Conservation (phyloP, 2,329 filamentous ascomycete genomes). For the Colletotrichum sublineola region DNA sequence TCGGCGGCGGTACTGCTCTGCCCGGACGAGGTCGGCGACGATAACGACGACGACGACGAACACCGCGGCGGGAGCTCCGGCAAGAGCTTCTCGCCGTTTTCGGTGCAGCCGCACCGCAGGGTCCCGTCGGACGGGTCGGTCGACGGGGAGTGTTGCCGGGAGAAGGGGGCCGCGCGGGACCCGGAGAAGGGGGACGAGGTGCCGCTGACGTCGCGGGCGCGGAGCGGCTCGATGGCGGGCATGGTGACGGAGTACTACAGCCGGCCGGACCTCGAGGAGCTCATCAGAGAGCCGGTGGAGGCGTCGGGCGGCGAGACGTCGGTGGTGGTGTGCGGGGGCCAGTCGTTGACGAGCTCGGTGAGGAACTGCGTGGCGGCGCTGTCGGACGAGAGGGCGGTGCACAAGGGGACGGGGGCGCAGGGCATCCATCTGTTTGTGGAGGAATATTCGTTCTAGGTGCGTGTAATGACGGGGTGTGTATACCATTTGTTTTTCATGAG, state of each 20-base stretch:
- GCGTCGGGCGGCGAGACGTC: slow-evolving; percentile 71
- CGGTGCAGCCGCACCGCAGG: slow-evolving; percentile 21
- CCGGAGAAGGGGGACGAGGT: slow-evolving; percentile 28
- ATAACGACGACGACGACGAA: not conserved
- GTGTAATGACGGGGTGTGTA: not conserved
- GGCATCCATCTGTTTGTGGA: slow-evolving; percentile 72
- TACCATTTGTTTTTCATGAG: not conserved
- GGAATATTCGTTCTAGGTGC: slow-evolving; percentile 67
- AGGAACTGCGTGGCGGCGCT: slow-evolving; percentile 68
- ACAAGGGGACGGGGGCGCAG: slow-evolving; percentile 74
- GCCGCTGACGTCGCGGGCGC: slow-evolving; percentile 45
- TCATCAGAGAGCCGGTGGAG: slow-evolving; percentile 69
- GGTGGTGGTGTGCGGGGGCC: slow-evolving; percentile 71
- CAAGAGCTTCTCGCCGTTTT: slow-evolving; percentile 10
- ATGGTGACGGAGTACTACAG: slow-evolving; percentile 59
- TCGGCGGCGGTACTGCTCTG: slow-evolving; percentile 37
- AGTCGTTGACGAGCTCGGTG: slow-evolving; percentile 65
- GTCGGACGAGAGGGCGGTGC: slow-evolving; percentile 72
- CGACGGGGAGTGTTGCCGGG: slow-evolving; percentile 8
- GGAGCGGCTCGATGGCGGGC: slow-evolving; percentile 45
- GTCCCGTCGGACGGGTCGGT: slow-evolving; percentile 18
- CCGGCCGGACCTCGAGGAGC: slow-evolving; percentile 64
- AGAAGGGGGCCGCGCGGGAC: slow-evolving; percentile 22
- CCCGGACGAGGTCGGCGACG: no score
- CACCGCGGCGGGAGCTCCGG: slow-evolving; percentile 42